Evolutionary conservation across 495 filamentous ascomycete species (phyloP).

Genomic region (Penicillium odoratum): DNA sequence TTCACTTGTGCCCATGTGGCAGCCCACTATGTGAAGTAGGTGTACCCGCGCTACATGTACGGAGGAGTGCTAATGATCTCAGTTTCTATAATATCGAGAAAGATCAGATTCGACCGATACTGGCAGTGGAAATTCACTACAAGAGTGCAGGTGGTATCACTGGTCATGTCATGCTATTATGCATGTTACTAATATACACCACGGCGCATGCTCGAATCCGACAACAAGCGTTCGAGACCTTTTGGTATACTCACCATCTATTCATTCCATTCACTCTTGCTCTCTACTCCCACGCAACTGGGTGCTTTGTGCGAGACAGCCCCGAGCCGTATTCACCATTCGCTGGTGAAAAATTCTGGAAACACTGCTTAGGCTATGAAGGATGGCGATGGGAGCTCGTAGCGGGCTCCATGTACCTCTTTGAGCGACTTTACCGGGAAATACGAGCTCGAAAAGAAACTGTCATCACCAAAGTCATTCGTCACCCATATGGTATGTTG

Average conservation of each 20-base stretch:
- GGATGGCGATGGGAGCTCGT: conserved; percentile 97
- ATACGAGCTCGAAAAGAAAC: conserved; percentile 78
- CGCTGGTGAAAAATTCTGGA: conserved; percentile 77
- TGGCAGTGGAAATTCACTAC: conserved; percentile 93
- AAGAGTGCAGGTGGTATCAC: conserved; percentile 87
- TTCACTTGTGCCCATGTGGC: conserved; percentile 77
- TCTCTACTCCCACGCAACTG: conserved; percentile 93
- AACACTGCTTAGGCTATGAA: conserved; percentile 91
- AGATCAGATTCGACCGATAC: conserved; percentile 73
- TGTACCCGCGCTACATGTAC: conserved; percentile 14
- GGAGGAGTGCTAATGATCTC: conserved; percentile 25
- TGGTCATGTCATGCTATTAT: conserved; percentile 96
- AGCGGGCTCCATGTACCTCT: conserved; percentile 80
- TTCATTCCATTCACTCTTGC: conserved; percentile 94
- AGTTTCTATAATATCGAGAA: conserved; percentile 97
- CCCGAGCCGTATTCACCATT: conserved; percentile 75
- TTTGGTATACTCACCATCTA: conserved; percentile 98
- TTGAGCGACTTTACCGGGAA: conserved; percentile 90
- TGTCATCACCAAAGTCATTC: conserved; percentile 88
- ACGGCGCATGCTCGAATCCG: conserved; percentile 91
- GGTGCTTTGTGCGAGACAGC: conserved; percentile 90
- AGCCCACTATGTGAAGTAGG: conserved; percentile 94
- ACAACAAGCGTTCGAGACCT: conserved; percentile 95
- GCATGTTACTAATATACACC: conserved; percentile 98
- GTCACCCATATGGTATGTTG: conserved; percentile 88